Evolutionary conservation across 441 rosid species (phyloP).

Genomic region (Gossypium gossypioides): DNA sequence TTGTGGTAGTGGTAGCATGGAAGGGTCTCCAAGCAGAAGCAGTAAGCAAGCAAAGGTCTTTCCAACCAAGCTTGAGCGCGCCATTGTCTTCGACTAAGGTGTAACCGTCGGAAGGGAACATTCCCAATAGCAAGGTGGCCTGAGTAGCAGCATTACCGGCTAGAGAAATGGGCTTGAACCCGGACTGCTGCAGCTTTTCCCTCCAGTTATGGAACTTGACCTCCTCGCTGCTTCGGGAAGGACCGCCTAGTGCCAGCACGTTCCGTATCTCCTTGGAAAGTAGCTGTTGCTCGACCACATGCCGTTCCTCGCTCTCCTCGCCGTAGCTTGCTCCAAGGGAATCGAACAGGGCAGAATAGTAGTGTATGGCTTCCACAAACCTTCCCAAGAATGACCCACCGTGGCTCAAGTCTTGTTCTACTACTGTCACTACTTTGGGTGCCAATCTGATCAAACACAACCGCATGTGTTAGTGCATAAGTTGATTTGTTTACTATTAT

Average conservation of each 20-base stretch:
- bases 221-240: slow-evolving; percentile 39
- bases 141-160: slow-evolving; percentile 88
- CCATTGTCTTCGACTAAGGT: slow-evolving; percentile 91
- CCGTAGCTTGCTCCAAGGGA: slow-evolving; percentile 87
- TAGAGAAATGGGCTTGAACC: slow-evolving; percentile 72
- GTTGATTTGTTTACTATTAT: too few species aligned
- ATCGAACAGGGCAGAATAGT: slow-evolving; percentile 88
- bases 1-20: not conserved
- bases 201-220: slow-evolving; percentile 76
- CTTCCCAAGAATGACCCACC: slow-evolving; percentile 85
- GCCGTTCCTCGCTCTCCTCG: slow-evolving; percentile 92
- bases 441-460: slow-evolving; percentile 42
- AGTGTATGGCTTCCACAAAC: slow-evolving; percentile 94
- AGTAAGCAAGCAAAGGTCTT: slow-evolving; percentile 90
- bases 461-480: not conserved
- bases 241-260: slow-evolving; percentile 76
- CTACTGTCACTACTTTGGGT: slow-evolving; percentile 95
- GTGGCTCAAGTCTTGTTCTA: slow-evolving; percentile 89
- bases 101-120: slow-evolving; percentile 91
- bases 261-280: slow-evolving; percentile 78
- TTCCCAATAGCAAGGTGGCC: slow-evolving; percentile 77
- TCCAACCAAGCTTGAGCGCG: slow-evolving; percentile 91
- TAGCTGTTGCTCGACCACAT: slow-evolving; percentile 90
- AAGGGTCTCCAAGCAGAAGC: slow-evolving; percentile 96
- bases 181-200: slow-evolving; percentile 71